Evolutionary conservation across 2,329 filamentous ascomycete genomes (phyloP).

Genomic region (Aspergillus sergii): DNA sequence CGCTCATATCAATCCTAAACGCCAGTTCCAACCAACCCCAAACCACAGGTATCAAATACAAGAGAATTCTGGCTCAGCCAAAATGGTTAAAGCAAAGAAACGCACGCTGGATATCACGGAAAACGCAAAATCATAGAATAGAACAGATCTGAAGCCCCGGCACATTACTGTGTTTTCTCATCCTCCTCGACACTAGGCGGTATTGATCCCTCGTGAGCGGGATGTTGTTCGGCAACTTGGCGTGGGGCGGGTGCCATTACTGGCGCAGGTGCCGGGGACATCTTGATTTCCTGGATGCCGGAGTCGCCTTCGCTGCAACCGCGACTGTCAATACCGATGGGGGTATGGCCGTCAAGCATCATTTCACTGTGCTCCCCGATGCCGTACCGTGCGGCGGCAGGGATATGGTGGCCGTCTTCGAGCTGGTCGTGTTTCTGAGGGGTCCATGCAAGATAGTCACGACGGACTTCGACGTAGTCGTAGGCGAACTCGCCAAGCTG

Average conservation of each 20-base stretch:
- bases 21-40: conserved; percentile 12
- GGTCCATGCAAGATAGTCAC: conserved; percentile 55
- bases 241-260: conserved; percentile 27
- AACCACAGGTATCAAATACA: conserved; percentile 14
- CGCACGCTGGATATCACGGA: conserved; percentile 15
- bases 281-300: conserved; percentile 35
- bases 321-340: conserved; percentile 32
- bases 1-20: conserved; percentile 13
- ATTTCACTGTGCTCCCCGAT: conserved; percentile 62
- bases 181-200: conserved; percentile 19
- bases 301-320: conserved; percentile 33
- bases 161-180: conserved; percentile 26
- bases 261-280: conserved; percentile 22
- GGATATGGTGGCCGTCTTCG: conserved; percentile 56
- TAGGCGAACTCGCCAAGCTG: conserved; percentile 56
- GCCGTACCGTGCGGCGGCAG: conserved; percentile 62
- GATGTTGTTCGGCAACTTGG: conserved; percentile 33
- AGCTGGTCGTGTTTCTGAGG: conserved; percentile 47
- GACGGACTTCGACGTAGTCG: conserved; percentile 55
- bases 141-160: neutral
- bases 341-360: conserved; percentile 59
- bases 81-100: conserved; percentile 19
- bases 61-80: conserved; percentile 27
- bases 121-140: conserved; percentile 1
- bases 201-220: conserved; percentile 16